phyloP scores from a whole-genome alignment of 495 filamentous ascomycete species.

The Penicillium coprophilum region DNA sequence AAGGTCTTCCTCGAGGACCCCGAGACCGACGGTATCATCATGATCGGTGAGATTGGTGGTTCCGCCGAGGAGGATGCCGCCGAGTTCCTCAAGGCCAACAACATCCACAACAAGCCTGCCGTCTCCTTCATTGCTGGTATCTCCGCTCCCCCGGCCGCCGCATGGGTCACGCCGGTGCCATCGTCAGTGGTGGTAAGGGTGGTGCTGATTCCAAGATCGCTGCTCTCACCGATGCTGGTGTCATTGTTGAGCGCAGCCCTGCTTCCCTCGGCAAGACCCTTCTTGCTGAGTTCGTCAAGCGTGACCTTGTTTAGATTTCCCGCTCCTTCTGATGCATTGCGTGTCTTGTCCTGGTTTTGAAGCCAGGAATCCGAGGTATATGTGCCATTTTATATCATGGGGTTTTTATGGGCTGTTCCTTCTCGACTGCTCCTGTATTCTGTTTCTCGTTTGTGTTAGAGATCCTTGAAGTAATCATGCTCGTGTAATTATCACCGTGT shows the following conservation, averaged over 20 bases:
- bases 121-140: slow-evolving; percentile 99
- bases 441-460: slow-evolving; percentile 39
- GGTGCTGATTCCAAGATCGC: slow-evolving; percentile 96
- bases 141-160: slow-evolving; percentile 92
- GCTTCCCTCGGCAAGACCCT: slow-evolving; percentile 88
- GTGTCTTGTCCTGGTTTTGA: slow-evolving; percentile 19
- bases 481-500: slow-evolving; percentile 30
- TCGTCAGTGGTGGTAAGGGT: slow-evolving; percentile 95
- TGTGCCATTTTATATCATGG: slow-evolving; percentile 26
- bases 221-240: slow-evolving; percentile 89
- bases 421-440: slow-evolving; percentile 32
- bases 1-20: slow-evolving; percentile 93
- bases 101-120: slow-evolving; percentile 90
- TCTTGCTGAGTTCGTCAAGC: slow-evolving; percentile 91
- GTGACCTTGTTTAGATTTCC: slow-evolving; percentile 77
- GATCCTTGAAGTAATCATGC: slow-evolving; percentile 35
- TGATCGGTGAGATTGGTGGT: slow-evolving; percentile 99
- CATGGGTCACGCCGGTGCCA: slow-evolving; percentile 98
- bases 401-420: slow-evolving; percentile 25
- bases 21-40: slow-evolving; percentile 98
- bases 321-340: slow-evolving; percentile 20
- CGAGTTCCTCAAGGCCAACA: slow-evolving; percentile 89
- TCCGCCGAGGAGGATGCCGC: slow-evolving; percentile 96
- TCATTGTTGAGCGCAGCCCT: slow-evolving; percentile 94
- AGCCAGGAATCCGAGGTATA: slow-evolving; percentile 26